Evolutionary conservation across 345 rosid species (phyloP), one percentile per base, ranked within the genome.

Genomic region (Eucalyptus sideroxylon): DNA sequence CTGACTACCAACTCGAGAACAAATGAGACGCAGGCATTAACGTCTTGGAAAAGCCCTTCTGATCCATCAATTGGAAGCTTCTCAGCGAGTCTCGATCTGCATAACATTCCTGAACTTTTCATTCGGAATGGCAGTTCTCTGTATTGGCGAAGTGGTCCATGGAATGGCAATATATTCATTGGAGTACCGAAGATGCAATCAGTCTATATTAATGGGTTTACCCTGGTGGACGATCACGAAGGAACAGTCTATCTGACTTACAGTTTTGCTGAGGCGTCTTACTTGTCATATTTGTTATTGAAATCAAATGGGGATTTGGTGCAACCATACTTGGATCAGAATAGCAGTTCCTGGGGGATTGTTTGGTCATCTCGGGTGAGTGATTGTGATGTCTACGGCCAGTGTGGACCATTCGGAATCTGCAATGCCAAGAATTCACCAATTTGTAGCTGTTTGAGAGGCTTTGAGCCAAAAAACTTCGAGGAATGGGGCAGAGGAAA

Each of bases 111-210:
- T 11, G 92, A 93, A 83, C 50, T 55, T 47, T 53, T 92, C 12
- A 44, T 94, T 16, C 92, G 95, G 98, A 95, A 95, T 8, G 93
- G 90, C 47, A 88, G 60, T 14, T 53, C 30, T 21, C 93, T 93
- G 2, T 69, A 72, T 14, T 95, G 95, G 97, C 92, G 97, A 30
- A 92, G 93, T 31, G 96, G 96, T 27, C 96, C 96, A 2, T 96
- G 97, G 98, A 93, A 93, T 86, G 93, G 96, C 88, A 93, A 88
- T 88, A 45, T 49, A n/a, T 92, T 94, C 60, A 85, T 89, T 44
- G 91, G 91, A 60, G 26, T 88, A 49, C 87, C 87, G 1, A 3
- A 11, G 21, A 80, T 87, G 89, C 15, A 37, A n/a, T 86, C 92
- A 5, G 16, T 91, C 23, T 91, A 92, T 86, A 44, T 87, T n/a